Evolutionary conservation across 2,329 filamentous ascomycete genomes (phyloP).

Genomic region (Monilinia polystroma): DNA sequence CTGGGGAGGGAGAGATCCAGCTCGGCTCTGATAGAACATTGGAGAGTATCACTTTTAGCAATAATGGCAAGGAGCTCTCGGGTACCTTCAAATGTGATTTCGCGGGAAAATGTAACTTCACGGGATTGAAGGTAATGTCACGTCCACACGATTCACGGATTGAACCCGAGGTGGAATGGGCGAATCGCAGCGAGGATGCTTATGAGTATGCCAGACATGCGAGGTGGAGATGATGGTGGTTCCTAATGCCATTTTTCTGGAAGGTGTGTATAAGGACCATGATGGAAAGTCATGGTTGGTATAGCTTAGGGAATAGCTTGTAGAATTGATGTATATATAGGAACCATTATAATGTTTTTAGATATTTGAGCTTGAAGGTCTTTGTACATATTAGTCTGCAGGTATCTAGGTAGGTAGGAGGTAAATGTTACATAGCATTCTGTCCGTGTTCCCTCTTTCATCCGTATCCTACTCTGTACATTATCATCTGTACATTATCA

Average conservation of each 20-base stretch:
- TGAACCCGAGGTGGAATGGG: slow-evolving; percentile 27
- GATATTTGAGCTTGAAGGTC: not conserved
- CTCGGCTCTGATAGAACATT: slow-evolving; percentile 23
- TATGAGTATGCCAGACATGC: slow-evolving; percentile 22
- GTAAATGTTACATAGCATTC: no score
- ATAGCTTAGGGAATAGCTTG: not conserved
- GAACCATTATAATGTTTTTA: not conserved
- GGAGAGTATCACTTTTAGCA: slow-evolving; percentile 26
- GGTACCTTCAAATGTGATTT: slow-evolving; percentile 26
- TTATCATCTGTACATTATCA: no score
- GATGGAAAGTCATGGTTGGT: not conserved
- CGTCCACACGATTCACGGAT: slow-evolving; percentile 10
- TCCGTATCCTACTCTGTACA: no score
- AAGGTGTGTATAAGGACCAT: not conserved
- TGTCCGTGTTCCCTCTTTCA: no score
- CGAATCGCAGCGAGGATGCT: slow-evolving; percentile 23
- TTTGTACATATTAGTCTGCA: no score
- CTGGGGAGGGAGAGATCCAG: slow-evolving; percentile 30
- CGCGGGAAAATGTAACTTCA: slow-evolving; percentile 26
- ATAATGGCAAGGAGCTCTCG: slow-evolving; percentile 25
- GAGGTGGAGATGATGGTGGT: slow-evolving; percentile 23
- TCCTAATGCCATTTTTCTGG: not conserved
- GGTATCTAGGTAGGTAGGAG: no score
- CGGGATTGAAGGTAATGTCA: slow-evolving; percentile 22
- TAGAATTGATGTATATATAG: not conserved